Base-by-base conservation (phyloP, 805 yeast species). In the Kodamaea sagamina region DNA sequence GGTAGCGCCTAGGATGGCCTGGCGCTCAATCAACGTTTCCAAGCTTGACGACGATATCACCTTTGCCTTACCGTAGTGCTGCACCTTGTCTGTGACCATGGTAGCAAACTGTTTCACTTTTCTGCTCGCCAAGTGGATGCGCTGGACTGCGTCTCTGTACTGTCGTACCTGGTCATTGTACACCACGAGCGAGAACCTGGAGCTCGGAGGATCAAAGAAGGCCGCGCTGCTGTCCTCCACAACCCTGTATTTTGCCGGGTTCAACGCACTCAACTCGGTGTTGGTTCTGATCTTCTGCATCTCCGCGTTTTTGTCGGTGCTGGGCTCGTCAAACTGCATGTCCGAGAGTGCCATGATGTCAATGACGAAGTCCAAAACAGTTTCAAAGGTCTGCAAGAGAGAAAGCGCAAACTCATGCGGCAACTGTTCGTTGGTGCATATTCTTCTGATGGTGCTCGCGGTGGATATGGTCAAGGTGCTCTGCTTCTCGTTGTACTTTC, bases 131-230 rank as follows among this genome's bases (percentile, higher is more conserved):
- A 74, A 57, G 37, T 77, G 71, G 6, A 89, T 78, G 27, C 86
- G 61, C 41, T 79, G 82, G 3, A 81, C 77, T 0, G 90, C 89
- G 55, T 89, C 95, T 43, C 80, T 69, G 51, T 76, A 81, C 43
- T 89, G 92, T 45, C 85, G 81, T 26, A 78, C 73, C 53, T 84
- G 93, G 57, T 89, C 96, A 52, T 89, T 88, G 73, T 87, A 88
- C 2, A 86, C 63, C 24, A 81, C 61, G 21, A 89, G 63, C 18
- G 71, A 78, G 62, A 71, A 87, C 47, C 72, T 72, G 3, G 63
- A 71, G 12, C 80, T 69, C 13, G 50, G 50, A 9, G 43, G 42
- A n/a, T 38, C 45, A 42, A 57, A 54, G 41, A 74, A 79, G 2
- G 56, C 28, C 1, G 66, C 68, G 51, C 85, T 17, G 4, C 13